Base-by-base conservation (phyloP, 257 asterid genomes). In the Solanum sejunctum region DNA sequence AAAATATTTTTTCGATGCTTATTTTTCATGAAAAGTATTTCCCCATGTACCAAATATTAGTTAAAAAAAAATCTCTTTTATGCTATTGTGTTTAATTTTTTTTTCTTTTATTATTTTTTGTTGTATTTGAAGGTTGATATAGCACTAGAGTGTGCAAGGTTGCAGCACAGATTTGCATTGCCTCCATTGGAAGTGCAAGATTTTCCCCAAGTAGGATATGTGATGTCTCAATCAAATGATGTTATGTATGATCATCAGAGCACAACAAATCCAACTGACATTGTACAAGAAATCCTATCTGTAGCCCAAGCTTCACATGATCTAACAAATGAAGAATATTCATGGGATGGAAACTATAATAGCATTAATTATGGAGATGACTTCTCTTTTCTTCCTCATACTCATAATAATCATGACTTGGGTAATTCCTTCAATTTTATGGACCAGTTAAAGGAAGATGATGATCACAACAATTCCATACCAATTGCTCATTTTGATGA, bases 111-210 rank as follows among this genome's bases (percentile, higher is more conserved):
- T 64, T 8, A 12, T 45, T 20, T 43, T 77, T 66, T 36, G 8
- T 28, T 20, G 80, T 15, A 49, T 51, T 84, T 78, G 61, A 84
- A 97, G 99, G 99, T 92, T 64, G 97, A 93, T 86, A 84, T 94
- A 87, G 97, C 97, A 54, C 41, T 97, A 87, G 98, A 97, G 84
- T 95, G 99, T 88, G 98, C 99, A 41, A 90, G 99, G 88, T 79
- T 97, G 88, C 98, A 97, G 51, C 93, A 95, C 84, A 87, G 97
- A 81, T 93, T 92, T 61, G 60, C 94, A 8, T 80, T 94, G 81
- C 98, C 99, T 5, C 98, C 93, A 20, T 84, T 95, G 82, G 98
- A 95, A 87, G 94, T 92, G 70, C 97, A 91, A 49, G 97, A 93
- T 63, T 92, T 89, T 21, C 85, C 93, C 1, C 93, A 87, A 75